phyloP scores from a whole-genome alignment of 768 basidiomycete genomes.

The Postia placenta region DNA sequence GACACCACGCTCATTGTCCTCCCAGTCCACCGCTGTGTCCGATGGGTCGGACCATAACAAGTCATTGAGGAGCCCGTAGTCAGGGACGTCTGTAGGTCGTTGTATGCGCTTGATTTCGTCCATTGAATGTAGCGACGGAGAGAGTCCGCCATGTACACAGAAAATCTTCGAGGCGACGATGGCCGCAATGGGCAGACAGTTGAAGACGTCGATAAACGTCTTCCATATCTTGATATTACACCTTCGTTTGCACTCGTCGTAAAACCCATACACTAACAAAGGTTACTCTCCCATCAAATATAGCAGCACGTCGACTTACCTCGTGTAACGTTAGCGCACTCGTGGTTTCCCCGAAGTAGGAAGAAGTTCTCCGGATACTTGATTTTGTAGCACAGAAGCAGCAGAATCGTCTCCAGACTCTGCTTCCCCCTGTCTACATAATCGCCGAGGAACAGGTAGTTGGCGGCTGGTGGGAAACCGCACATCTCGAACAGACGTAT shows the following conservation, averaged over 20 bases:
- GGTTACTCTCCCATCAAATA: slow-evolving; percentile 3
- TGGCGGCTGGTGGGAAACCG: slow-evolving; percentile 94
- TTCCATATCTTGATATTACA: slow-evolving; percentile 99
- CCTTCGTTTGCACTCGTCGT: slow-evolving; percentile 99
- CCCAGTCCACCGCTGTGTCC: slow-evolving; percentile 97
- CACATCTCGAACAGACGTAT: slow-evolving; percentile 99
- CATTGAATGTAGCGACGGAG: slow-evolving; percentile 90
- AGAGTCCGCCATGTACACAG: slow-evolving; percentile 95
- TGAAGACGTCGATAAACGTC: slow-evolving; percentile 99
- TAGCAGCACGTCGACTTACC: slow-evolving; percentile 44
- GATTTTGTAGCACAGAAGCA: slow-evolving; percentile 98
- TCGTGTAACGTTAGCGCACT: slow-evolving; percentile 98
- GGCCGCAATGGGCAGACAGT: slow-evolving; percentile 96
- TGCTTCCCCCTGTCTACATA: slow-evolving; percentile 99
- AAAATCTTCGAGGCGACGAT: slow-evolving; percentile 99
- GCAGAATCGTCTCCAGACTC: slow-evolving; percentile 94
- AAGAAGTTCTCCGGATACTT: slow-evolving; percentile 99
- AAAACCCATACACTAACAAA: slow-evolving; percentile 90
- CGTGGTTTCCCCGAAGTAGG: slow-evolving; percentile 94
- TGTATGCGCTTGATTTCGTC: slow-evolving; percentile 98
- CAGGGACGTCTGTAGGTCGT: slow-evolving; percentile 96
- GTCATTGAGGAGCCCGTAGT: slow-evolving; percentile 96
- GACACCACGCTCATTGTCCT: slow-evolving; percentile 98
- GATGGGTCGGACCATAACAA: slow-evolving; percentile 97
- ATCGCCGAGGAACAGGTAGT: slow-evolving; percentile 98